These are phyloP conservation scores for Silene vulgaris DNA, from an alignment of 179 eudicot species.

Conservation along the genomic window DNA sequence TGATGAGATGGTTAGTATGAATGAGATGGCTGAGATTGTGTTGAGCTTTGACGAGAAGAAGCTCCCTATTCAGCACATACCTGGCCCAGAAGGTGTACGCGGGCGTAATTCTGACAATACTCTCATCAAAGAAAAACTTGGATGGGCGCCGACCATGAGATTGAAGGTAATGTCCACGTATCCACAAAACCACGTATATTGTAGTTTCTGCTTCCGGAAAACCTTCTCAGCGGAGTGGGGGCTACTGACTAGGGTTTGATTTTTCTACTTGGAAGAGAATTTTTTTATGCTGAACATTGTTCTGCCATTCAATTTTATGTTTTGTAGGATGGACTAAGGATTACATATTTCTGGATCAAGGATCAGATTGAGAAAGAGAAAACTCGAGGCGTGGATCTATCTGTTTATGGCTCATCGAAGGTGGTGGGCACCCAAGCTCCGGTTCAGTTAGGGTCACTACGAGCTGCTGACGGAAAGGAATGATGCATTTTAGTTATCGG, in stretches of 20 bases:
- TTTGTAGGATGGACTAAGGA: constrained; percentile 79
- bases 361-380: constrained; percentile 96
- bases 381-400: constrained; percentile 51
- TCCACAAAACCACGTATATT: not conserved
- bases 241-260: not conserved
- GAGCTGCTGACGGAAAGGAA: constrained; percentile 96
- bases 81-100: constrained; percentile 99
- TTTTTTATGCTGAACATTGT: too few species aligned
- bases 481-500: constrained; percentile 26
- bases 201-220: not conserved
- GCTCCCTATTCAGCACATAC: constrained; percentile 89
- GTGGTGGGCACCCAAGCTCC: constrained; percentile 97
- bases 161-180: constrained; percentile 43
- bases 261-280: too few species aligned
- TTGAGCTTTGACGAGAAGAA: constrained; percentile 76
- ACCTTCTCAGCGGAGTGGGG: not conserved
- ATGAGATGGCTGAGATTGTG: constrained; percentile 93
- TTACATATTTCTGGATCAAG: constrained; percentile 94
- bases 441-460: constrained; percentile 86
- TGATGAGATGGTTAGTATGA: constrained; percentile 98
- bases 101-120: constrained; percentile 98
- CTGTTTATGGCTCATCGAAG: constrained; percentile 80
- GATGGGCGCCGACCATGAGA: constrained; percentile 85
- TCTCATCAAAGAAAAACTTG: constrained; percentile 84
- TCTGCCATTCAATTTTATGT: not conserved